phyloP scores from a whole-genome alignment of 1,139 yeast genomes.

The Sugiyamaella novakii region DNA sequence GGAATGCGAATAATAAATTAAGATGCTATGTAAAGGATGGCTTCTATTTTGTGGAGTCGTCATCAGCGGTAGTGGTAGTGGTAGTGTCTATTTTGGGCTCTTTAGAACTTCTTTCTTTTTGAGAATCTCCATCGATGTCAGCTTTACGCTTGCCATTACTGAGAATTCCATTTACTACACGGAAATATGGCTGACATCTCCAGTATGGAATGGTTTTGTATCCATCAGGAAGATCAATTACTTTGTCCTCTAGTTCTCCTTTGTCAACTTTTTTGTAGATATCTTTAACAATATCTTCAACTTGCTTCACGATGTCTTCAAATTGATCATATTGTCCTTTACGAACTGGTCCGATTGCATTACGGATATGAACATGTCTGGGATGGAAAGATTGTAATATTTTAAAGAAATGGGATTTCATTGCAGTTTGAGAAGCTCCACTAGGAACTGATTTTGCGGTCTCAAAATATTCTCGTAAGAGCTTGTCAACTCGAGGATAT shows the following conservation, averaged over 20 bases:
- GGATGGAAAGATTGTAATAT: slow-evolving; percentile 76
- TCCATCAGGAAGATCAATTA: slow-evolving; percentile 60
- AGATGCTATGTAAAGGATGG: slow-evolving; percentile 1
- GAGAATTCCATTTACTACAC: slow-evolving; percentile 43
- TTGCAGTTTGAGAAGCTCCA: slow-evolving; percentile 74
- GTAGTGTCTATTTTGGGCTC: slow-evolving; percentile 5
- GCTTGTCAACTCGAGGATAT: slow-evolving; percentile 81
- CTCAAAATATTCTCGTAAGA: slow-evolving; percentile 85
- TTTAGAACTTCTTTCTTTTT: background rate
- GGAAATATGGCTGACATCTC: slow-evolving; percentile 95
- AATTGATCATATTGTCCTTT: slow-evolving; percentile 54
- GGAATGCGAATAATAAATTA: slow-evolving; percentile 5
- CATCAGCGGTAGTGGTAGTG: background rate
- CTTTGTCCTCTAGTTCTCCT: slow-evolving; percentile 45
- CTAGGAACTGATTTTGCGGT: slow-evolving; percentile 69
- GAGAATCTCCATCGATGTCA: slow-evolving; percentile 7
- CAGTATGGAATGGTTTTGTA: slow-evolving; percentile 90
- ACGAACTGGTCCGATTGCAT: slow-evolving; percentile 62
- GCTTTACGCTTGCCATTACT: slow-evolving; percentile 30
- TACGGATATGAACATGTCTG: slow-evolving; percentile 73
- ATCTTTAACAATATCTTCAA: slow-evolving; percentile 64
- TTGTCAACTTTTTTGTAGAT: slow-evolving; percentile 48
- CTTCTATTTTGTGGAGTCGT: no score
- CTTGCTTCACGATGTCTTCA: slow-evolving; percentile 67
- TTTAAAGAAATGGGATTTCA: slow-evolving; percentile 94